These are phyloP conservation scores for Xylaria acuta DNA, from an alignment of 495 filamentous ascomycete genomes.

Conservation along the genomic window DNA sequence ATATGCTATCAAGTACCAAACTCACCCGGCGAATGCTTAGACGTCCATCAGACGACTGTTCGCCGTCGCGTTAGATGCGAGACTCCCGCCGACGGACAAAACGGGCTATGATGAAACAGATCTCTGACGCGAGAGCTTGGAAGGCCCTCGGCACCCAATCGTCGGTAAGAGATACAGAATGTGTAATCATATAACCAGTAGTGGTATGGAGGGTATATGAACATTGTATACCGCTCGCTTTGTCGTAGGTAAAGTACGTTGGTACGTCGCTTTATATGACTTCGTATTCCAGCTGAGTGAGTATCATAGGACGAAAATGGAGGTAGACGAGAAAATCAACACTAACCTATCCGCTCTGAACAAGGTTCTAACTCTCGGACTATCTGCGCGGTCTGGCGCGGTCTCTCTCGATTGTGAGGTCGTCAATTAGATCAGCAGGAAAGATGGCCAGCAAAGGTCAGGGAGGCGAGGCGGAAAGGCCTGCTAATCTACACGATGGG, in stretches of 20 bases:
- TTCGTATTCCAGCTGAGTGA: not conserved
- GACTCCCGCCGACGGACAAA: not conserved
- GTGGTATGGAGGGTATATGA: not conserved
- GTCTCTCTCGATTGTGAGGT: not conserved
- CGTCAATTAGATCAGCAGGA: not conserved
- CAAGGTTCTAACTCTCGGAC: not conserved
- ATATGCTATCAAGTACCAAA: not conserved
- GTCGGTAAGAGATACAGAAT: not conserved
- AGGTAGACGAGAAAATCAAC: not conserved
- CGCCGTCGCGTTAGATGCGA: not conserved
- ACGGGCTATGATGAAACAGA: not conserved
- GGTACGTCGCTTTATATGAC: not conserved
- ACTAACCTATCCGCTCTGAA: not conserved
- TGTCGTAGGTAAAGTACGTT: not conserved
- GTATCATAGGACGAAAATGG: not conserved
- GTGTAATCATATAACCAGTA: not conserved
- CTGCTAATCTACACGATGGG: not conserved
- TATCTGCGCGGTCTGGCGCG: not conserved
- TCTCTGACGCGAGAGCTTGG: not conserved
- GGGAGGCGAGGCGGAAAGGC: not conserved
- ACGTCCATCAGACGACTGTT: not conserved
- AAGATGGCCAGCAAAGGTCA: not conserved
- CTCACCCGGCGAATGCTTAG: not conserved
- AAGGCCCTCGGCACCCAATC: not conserved
- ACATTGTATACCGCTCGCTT: not conserved